These are phyloP conservation scores for Sclerotinia borealis DNA, from an alignment of 2,329 filamentous ascomycete species.

Conservation along the genomic window DNA sequence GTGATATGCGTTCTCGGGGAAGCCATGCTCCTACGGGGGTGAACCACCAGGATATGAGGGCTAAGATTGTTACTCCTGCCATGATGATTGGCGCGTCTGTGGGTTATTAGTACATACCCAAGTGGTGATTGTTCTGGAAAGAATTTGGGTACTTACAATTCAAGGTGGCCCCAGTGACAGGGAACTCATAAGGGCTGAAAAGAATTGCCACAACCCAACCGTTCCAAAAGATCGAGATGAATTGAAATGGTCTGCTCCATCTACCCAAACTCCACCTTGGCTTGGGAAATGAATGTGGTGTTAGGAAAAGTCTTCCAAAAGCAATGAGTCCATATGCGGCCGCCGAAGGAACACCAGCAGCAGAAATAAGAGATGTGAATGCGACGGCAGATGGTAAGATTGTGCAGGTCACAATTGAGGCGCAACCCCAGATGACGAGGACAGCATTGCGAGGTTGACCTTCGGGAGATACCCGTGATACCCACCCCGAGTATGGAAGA, in stretches of 20 bases:
- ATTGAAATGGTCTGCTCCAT: slow-evolving; percentile 12
- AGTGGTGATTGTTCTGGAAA: neutral
- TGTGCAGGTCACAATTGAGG: slow-evolving; percentile 15
- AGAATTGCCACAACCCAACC: slow-evolving; percentile 16
- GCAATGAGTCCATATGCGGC: slow-evolving; percentile 16
- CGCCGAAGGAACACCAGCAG: slow-evolving; percentile 14
- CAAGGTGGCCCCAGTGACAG: slow-evolving; percentile 7
- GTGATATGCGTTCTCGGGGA: slow-evolving; percentile 11
- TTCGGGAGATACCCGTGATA: slow-evolving; percentile 14
- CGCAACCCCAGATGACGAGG: slow-evolving; percentile 11
- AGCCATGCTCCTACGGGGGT: slow-evolving; percentile 9
- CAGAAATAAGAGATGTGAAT: slow-evolving; percentile 15
- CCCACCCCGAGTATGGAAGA: slow-evolving; percentile 12
- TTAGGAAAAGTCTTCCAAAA: slow-evolving; percentile 17
- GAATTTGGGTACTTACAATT: neutral
- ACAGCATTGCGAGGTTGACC: slow-evolving; percentile 17
- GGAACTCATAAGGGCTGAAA: slow-evolving; percentile 11
- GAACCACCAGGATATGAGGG: slow-evolving; percentile 16
- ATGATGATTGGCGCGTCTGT: slow-evolving; percentile 17
- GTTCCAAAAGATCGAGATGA: slow-evolving; percentile 17
- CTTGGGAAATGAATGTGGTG: slow-evolving; percentile 13
- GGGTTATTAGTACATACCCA: neutral
- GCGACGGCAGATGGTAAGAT: slow-evolving; percentile 17
- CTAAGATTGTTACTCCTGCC: slow-evolving; percentile 15
- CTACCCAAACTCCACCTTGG: slow-evolving; percentile 14